Evolutionary conservation across 1,284 basidiomycete genomes (phyloP).

Genomic region (Moniliophthora roreri): DNA sequence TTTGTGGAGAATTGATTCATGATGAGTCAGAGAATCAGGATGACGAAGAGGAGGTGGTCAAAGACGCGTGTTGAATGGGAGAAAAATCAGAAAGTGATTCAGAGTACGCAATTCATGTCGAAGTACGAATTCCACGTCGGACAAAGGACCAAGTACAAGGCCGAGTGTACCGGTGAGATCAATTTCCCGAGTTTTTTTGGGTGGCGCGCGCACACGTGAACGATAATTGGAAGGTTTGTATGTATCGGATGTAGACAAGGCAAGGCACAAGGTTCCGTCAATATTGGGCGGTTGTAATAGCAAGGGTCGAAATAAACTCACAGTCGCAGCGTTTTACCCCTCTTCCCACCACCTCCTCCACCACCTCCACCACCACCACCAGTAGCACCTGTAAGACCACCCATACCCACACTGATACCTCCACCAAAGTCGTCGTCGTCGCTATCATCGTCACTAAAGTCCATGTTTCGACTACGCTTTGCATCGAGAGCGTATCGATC

Average conservation of each 20-base stretch:
- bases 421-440: slow-evolving; percentile 15
- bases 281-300: not conserved
- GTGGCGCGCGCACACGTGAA: too few relatives aligned
- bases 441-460: slow-evolving; percentile 26
- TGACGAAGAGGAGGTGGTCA: not conserved
- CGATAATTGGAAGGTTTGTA: not conserved
- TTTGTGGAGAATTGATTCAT: slow-evolving; percentile 4
- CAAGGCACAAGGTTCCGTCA: not conserved
- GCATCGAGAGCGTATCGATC: not conserved
- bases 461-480: slow-evolving; percentile 13
- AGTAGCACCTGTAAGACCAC: slow-evolving; percentile 35
- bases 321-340: slow-evolving; percentile 28
- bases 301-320: slow-evolving; percentile 27
- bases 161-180: too few relatives aligned
- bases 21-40: slow-evolving; percentile 14
- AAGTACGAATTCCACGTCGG: too few relatives aligned
- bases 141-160: too few relatives aligned
- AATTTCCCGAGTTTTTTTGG: too few relatives aligned
- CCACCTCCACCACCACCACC: slow-evolving; percentile 28
- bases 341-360: slow-evolving; percentile 27
- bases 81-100: not conserved
- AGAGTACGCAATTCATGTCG: not conserved
- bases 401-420: slow-evolving; percentile 40
- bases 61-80: not conserved
- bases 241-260: not conserved